A percentile compares a stretch with the other conserved stretches of the same genome.
Evolutionary conservation across 495 filamentous ascomycete genomes (phyloP).

Genomic region (Lindgomyces ingoldianus): DNA sequence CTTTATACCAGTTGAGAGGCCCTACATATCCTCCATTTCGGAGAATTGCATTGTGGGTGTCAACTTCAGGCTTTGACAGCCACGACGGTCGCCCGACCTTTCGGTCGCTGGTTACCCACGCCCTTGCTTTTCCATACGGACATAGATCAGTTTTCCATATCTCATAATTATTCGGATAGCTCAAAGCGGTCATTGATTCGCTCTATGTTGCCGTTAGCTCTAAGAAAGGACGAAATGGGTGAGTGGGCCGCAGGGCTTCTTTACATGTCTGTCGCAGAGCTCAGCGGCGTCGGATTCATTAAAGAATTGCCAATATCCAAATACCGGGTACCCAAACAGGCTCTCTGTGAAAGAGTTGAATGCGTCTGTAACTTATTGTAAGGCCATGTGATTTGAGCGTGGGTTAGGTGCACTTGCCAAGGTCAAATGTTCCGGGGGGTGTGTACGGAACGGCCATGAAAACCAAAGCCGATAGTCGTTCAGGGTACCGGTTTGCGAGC

Average conservation of each 20-base stretch:
- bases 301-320: slow-evolving; percentile 14
- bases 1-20: slow-evolving; percentile 12
- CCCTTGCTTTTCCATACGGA: not conserved
- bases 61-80: not conserved
- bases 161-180: not conserved
- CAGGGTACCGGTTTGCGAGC: slow-evolving; percentile 1
- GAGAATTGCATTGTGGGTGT: not conserved
- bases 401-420: not conserved
- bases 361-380: not conserved
- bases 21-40: slow-evolving; percentile 10
- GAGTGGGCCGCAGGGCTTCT: not conserved
- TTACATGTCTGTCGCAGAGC: not conserved
- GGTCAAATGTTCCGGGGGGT: slow-evolving; percentile 2
- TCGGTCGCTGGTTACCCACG: not conserved
- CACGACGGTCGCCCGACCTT: not conserved
- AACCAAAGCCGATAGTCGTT: not conserved
- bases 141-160: not conserved
- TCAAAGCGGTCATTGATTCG: not conserved
- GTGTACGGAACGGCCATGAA: slow-evolving; percentile 4
- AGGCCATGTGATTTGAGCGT: not conserved
- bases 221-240: not conserved
- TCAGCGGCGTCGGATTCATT: not conserved
- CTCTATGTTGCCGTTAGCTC: not conserved
- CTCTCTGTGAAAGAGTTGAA: slow-evolving; percentile 3
- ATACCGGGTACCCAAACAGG: slow-evolving; percentile 5